Evolutionary conservation across 2,329 filamentous ascomycete species (phyloP), one percentile per base, ranked within the genome.

Genomic region (Dactylellina haptotyla): DNA sequence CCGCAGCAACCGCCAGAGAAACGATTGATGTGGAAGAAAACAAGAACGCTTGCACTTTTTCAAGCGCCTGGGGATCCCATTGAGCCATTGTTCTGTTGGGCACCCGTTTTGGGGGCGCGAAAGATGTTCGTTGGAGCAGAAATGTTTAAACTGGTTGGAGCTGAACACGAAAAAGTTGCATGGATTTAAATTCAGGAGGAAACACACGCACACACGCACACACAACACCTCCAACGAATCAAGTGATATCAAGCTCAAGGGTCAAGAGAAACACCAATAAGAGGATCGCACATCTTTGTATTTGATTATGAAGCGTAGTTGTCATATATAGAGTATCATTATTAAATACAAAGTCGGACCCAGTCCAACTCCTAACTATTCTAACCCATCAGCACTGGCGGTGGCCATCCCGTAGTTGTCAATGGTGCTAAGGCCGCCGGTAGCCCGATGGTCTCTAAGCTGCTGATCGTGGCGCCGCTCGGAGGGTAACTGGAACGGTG

Each of bases 21-120:
- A 37, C 59, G 61, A 72, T 61, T 59, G 53, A 30, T 14, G 54
- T 37, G 37, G 30, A 65, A 2, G 59, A 48, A 30, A 57, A n/a
- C 4, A 50, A 32, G 34, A 53, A 32, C 6, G 48, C 26, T 30
- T 48, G 43, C 25, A 71, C 32, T 50, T 43, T 51, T 48, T 63
- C 66, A 46, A 48, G 23, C 18, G 12, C 46, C 59, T 54, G 16
- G 45, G 58, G 43, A 63, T 65, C 45, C 14, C 53, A 57, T 57
- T 8, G 16, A 41, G 3, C 14, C 30, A n/a, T 18, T 12, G 28
- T 28, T 26, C n/a, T n/a, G n/a, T n/a, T n/a, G n/a, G n/a, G n/a
- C n/a, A n/a, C n/a, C n/a, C n/a, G n/a, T n/a, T n/a, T n/a, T n/a
- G n/a, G n/a, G n/a, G n/a, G n/a, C n/a, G n/a, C n/a, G n/a, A n/a